A percentile compares a stretch with the other conserved stretches of the same genome.
Evolutionary conservation across 768 basidiomycete species (phyloP).

Genomic region (Mycena capillaripes): DNA sequence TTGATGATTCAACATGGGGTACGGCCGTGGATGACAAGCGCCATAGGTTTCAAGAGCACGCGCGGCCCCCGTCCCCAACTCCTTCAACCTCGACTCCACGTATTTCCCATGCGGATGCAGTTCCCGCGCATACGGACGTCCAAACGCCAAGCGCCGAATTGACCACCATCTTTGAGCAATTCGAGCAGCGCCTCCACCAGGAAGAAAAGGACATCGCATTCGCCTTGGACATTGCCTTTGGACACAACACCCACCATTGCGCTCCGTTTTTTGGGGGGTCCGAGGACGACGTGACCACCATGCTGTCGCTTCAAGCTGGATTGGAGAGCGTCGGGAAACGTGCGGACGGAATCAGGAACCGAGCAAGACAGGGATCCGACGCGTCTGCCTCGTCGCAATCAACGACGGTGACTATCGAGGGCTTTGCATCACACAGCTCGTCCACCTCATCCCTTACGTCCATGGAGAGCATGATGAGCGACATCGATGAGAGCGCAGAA

Average conservation of each 20-base stretch:
- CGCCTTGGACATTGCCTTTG: slow-evolving; percentile 39
- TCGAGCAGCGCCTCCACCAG: slow-evolving; percentile 40
- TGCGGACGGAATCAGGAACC: slow-evolving; percentile 30
- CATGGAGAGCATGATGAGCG: slow-evolving; percentile 29
- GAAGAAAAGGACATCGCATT: slow-evolving; percentile 48
- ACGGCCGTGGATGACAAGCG: slow-evolving; percentile 12
- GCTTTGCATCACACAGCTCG: slow-evolving; percentile 35
- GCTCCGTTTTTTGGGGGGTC: slow-evolving; percentile 34
- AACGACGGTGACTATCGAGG: slow-evolving; percentile 39
- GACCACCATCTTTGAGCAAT: slow-evolving; percentile 32
- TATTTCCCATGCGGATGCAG: background rate
- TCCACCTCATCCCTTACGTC: slow-evolving; percentile 39
- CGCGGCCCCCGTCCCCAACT: background rate
- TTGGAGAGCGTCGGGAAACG: slow-evolving; percentile 40
- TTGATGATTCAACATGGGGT: slow-evolving; percentile 35
- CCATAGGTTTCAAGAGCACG: slow-evolving; percentile 12
- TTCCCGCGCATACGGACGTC: background rate
- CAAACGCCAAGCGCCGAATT: slow-evolving; percentile 26
- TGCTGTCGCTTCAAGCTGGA: slow-evolving; percentile 43
- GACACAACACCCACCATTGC: slow-evolving; percentile 25
- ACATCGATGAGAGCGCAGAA: slow-evolving; percentile 42
- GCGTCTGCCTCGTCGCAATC: slow-evolving; percentile 48
- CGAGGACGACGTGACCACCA: slow-evolving; percentile 38
- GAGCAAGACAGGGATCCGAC: slow-evolving; percentile 47
- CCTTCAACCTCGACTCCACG: background rate